Evolutionary conservation across 2,329 filamentous ascomycete genomes (phyloP), one percentile per base, ranked within the genome.

Genomic region (Cladophialophora carrionii): DNA sequence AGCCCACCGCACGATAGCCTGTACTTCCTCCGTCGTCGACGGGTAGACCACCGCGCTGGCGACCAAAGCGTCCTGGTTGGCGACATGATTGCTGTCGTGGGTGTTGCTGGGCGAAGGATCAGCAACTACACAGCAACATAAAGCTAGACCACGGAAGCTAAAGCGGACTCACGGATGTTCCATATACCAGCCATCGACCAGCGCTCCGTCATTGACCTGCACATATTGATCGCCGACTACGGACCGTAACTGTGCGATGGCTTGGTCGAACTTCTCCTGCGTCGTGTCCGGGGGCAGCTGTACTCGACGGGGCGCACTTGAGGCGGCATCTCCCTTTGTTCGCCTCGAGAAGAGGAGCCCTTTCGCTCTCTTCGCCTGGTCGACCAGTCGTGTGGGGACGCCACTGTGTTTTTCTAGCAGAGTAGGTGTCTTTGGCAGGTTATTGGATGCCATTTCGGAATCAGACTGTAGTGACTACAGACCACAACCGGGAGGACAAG

Each of bases 1-100:
- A 12, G 69, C 69, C 69, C 69, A 70, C 22, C 60, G 61, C 10
- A 70, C 66, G 17, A 71, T 63, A 12, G 60, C 65, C 51, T 70
- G 66, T 26, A 54, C 52, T 54, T 54, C 52, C 26, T 56, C 59
- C 2, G 52, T 55, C 9, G 59, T 62, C 8, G 59, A 62, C 17
- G 59, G 59, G n/a, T 62, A 62, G 46, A 62, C 59, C 26, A 62
- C 52, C 12, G 59, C 59, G 34, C 59, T 62, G 22, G 59, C 59
- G n/a, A 62, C 59, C n/a, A 62, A 51, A 4, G 59, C 59, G 20
- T 62, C 59, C 49, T 62, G 51, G 37, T 34, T 55, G 32, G 59
- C 59, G 20, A 62, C 59, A 48, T 62, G 59, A 56, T 62, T 62
- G 52, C 59, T 62, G 52, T 62, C 59, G 29, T 62, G 59, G 24